Evolutionary conservation across 225 moss, liverwort and hornwort genomes (phyloP).

Genomic region (Physcomitrium patens): DNA sequence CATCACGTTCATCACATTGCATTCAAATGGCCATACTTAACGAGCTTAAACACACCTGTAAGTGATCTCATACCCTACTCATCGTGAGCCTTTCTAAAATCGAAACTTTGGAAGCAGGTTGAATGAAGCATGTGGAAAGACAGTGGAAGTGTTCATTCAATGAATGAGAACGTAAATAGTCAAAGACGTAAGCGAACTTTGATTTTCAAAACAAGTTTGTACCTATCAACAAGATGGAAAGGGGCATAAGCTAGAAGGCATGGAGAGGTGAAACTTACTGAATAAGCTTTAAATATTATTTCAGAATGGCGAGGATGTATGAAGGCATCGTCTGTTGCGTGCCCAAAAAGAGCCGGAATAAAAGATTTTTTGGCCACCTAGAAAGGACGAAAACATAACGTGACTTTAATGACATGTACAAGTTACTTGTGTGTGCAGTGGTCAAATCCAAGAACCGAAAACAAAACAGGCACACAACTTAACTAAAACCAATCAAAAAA

Average conservation of each 20-base stretch:
- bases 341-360: constrained; percentile 79
- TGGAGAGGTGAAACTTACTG: constrained; percentile 37
- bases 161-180: constrained; percentile 3
- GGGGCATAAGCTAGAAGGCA: background rate
- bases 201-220: background rate
- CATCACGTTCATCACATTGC: constrained; percentile 13
- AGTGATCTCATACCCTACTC: background rate
- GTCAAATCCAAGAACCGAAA: background rate
- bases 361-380: constrained; percentile 71
- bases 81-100: background rate
- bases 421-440: background rate
- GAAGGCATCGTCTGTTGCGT: constrained; percentile 66
- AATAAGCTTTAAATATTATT: constrained; percentile 59
- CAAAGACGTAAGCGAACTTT: background rate
- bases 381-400: background rate
- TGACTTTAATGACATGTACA: background rate
- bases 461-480: background rate
- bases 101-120: background rate
- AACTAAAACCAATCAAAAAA: no score
- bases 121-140: background rate
- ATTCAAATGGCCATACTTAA: constrained; percentile 3
- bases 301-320: constrained; percentile 76
- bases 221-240: background rate
- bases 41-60: background rate
- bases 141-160: constrained; percentile 5